Base-by-base conservation (phyloP, 169 alveolate genomes). In the Eimeria brunetti region DNA sequence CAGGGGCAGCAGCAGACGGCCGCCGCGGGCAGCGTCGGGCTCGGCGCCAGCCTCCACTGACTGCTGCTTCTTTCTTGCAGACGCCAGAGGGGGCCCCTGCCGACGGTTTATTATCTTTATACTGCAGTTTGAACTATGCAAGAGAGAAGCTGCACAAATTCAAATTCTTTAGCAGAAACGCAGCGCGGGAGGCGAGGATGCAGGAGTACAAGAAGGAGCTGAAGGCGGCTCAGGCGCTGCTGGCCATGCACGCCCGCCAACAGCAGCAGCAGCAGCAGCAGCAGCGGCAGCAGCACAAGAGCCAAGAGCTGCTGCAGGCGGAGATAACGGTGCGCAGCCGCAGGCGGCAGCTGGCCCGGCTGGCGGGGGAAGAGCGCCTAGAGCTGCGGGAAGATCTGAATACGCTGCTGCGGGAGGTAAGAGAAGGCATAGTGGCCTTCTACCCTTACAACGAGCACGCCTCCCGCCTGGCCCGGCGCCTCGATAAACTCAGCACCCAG, bases 41-140 rank as follows among this genome's bases (percentile, higher is more conserved):
- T 3, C 80, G n/a, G 80, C 91, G 91, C 76, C 91, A 84, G 78
- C 91, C 91, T 30, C 91, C 91, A 18, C 78, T 84, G 38, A 84
- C 38, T 60, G 91, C 91, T 24, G 33, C 73, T 2, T 84, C 60
- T 18, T 84, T 84, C 91, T 36, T 84, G 44, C 46, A 53, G 53
- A 24, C 58, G 33, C 53, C 91, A n/a, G 78, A 84, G 71, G 91
- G 91, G 51, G 38, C 58, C 41, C 91, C 91, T 33, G 49, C 46
- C 3, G 91, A 84, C 38, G 73, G 73, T 5, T 33, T 84, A 14
- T 67, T 84, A 20, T 51, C 73, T 9, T 56, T 84, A 18, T 84
- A 84, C 58, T 84, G 91, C 58, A 12, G 36, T 53, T 44, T 84
- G 22, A 84, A 84, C 20, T 84, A 84, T 22, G 62, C 91, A n/a